A percentile compares a stretch with the other conserved stretches of the same genome.
These are phyloP conservation scores for Athelia sp. DNA, from an alignment of 1,284 basidiomycete species.

Conservation along the genomic window DNA sequence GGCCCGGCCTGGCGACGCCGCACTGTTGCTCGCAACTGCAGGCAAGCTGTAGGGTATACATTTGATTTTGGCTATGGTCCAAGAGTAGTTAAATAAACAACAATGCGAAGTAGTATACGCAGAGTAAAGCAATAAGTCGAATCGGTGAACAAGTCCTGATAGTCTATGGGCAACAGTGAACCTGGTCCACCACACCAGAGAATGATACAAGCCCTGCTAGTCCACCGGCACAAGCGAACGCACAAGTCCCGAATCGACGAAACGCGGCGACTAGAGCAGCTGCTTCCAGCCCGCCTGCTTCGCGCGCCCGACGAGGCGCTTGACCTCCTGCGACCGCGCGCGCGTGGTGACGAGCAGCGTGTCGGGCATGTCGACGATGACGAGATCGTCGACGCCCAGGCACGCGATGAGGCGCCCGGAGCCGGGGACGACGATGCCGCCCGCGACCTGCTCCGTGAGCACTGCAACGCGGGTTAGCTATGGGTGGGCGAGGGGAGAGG, in stretches of 20 bases:
- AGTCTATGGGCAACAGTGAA: no score
- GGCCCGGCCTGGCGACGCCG: no score
- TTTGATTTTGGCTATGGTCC: no score
- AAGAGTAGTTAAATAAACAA: no score
- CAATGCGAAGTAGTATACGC: neutral
- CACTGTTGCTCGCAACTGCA: no score
- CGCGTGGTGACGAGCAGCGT: conserved; percentile 80
- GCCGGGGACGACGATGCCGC: conserved; percentile 81
- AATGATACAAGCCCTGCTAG: no score
- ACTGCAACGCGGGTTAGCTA: conserved; percentile 28
- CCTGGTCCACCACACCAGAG: no score
- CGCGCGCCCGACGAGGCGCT: conserved; percentile 73
- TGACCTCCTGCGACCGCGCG: conserved; percentile 81
- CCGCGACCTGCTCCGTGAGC: conserved; percentile 78
- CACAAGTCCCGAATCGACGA: no score
- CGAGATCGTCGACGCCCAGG: conserved; percentile 78
- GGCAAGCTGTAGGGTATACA: no score
- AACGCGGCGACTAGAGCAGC: conserved; percentile 34
- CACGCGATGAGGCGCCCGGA: conserved; percentile 76
- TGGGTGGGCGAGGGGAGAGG: neutral
- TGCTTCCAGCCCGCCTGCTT: conserved; percentile 68
- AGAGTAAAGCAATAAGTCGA: neutral
- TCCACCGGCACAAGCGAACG: no score
- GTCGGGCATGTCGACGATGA: conserved; percentile 85
- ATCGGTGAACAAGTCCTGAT: no score